phyloP scores from a whole-genome alignment of 2,329 filamentous ascomycete species.

The Thelonectria rubi region DNA sequence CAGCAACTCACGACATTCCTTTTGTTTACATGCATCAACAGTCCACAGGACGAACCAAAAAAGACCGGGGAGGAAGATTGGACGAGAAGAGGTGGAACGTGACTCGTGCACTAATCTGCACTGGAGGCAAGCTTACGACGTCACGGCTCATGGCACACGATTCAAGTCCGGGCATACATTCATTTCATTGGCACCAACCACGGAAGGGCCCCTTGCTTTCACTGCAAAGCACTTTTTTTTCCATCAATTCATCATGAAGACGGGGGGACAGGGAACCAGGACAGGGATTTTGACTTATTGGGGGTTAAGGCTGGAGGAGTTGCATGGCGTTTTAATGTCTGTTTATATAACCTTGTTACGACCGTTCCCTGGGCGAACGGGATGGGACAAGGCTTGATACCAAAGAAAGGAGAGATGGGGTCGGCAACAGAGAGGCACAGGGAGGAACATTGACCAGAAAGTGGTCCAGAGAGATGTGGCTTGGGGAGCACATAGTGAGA shows the following conservation, averaged over 20 bases:
- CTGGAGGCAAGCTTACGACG: slow-evolving; percentile 24
- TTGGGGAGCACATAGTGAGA: slow-evolving; percentile 21
- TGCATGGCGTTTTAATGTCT: slow-evolving; percentile 39
- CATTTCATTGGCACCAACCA: slow-evolving; percentile 22
- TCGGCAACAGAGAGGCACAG: slow-evolving; percentile 16
- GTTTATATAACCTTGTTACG: slow-evolving; percentile 35
- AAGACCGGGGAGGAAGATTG: slow-evolving; percentile 28
- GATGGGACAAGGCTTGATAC: slow-evolving; percentile 40
- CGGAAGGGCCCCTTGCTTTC: slow-evolving; percentile 27
- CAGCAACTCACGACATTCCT: slow-evolving; percentile 37
- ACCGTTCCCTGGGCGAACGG: slow-evolving; percentile 39
- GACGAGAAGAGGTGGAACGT: slow-evolving; percentile 19
- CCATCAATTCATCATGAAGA: slow-evolving; percentile 27
- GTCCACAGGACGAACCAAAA: slow-evolving; percentile 31
- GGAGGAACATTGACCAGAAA: slow-evolving; percentile 33
- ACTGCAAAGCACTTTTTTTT: slow-evolving; percentile 25
- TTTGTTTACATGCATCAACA: slow-evolving; percentile 40
- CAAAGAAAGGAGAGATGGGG: slow-evolving; percentile 34
- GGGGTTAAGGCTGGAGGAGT: slow-evolving; percentile 41
- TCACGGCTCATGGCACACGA: slow-evolving; percentile 15
- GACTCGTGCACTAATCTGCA: slow-evolving; percentile 26
- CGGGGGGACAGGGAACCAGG: slow-evolving; percentile 31
- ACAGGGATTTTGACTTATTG: slow-evolving; percentile 29
- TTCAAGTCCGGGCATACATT: slow-evolving; percentile 17
- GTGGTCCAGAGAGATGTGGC: slow-evolving; percentile 19